A percentile compares a stretch with the other conserved stretches of the same genome.
phyloP scores from a whole-genome alignment of 1,284 basidiomycete genomes.

The Irpex sp. region DNA sequence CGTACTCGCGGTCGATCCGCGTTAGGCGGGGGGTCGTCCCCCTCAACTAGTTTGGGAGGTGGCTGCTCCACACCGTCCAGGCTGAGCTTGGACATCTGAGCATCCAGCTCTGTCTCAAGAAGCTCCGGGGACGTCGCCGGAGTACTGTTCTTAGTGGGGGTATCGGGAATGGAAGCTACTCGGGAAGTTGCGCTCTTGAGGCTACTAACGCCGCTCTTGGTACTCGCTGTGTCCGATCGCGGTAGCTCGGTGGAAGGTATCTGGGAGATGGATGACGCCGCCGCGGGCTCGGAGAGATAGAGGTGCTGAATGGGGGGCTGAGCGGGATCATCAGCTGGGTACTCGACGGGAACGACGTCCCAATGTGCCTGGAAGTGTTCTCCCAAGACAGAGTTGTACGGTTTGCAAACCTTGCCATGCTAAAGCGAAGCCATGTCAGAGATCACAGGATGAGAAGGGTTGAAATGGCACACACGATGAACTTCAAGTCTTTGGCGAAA shows the following conservation, averaged over 20 bases:
- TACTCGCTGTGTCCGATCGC: constrained; percentile 54
- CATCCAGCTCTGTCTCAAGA: constrained; percentile 40
- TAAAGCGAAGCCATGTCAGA: constrained; percentile 24
- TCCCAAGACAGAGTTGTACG: constrained; percentile 92
- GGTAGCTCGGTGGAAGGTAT: constrained; percentile 43
- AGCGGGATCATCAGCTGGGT: constrained; percentile 42
- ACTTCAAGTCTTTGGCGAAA: constrained; percentile 95
- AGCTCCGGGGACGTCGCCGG: constrained; percentile 53
- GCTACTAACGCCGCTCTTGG: constrained; percentile 50
- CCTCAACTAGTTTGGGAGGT: constrained; percentile 16
- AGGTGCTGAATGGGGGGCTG: constrained; percentile 45
- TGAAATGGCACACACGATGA: constrained; percentile 57
- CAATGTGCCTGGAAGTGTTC: constrained; percentile 91
- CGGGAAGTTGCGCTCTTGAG: constrained; percentile 39
- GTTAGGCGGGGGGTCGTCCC: constrained; percentile 21
- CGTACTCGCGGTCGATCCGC: constrained; percentile 41
- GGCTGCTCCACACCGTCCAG: constrained; percentile 35
- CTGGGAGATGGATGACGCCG: constrained; percentile 24
- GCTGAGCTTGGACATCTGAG: constrained; percentile 57
- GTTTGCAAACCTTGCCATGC: constrained; percentile 92
- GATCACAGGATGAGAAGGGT: not conserved
- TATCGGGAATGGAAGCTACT: constrained; percentile 47
- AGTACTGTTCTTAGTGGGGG: constrained; percentile 22
- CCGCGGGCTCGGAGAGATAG: constrained; percentile 34
- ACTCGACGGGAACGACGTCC: constrained; percentile 66